phyloP scores from a whole-genome alignment of 1,284 basidiomycete species.

The Ganoderma meredithae region DNA sequence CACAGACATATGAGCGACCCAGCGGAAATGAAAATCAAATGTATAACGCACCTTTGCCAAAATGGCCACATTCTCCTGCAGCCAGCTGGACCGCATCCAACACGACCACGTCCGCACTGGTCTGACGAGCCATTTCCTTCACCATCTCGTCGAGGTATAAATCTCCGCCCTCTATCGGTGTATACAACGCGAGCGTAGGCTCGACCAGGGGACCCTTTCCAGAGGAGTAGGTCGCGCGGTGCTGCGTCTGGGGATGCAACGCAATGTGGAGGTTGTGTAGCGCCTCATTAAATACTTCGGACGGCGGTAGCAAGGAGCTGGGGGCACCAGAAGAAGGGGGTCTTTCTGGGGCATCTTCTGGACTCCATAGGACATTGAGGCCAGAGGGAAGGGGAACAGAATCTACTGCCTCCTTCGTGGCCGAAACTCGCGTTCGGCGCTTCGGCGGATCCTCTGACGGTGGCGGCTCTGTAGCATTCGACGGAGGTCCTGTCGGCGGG shows the following conservation, averaged over 20 bases:
- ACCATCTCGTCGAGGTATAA: conserved; percentile 82
- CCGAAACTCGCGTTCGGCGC: conserved; percentile 43
- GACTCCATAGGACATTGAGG: conserved; percentile 71
- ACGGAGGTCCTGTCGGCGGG: conserved; percentile 37
- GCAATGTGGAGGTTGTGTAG: conserved; percentile 77
- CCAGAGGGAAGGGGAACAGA: conserved; percentile 56
- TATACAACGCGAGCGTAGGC: conserved; percentile 82
- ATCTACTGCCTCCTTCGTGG: conserved; percentile 32
- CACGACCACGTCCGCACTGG: conserved; percentile 81
- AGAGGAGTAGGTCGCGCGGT: conserved; percentile 68
- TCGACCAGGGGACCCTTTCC: conserved; percentile 62
- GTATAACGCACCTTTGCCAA: conserved; percentile 66
- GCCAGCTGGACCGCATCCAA: conserved; percentile 84
- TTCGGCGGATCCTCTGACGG: conserved; percentile 45
- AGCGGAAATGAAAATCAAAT: neutral
- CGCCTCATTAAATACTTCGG: conserved; percentile 72
- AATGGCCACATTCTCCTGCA: conserved; percentile 81
- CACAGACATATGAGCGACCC: neutral
- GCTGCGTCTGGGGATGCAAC: conserved; percentile 81
- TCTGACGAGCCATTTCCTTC: conserved; percentile 73
- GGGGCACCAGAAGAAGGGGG: conserved; percentile 30
- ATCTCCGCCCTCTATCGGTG: conserved; percentile 86
- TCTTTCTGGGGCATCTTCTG: conserved; percentile 46
- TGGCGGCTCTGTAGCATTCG: conserved; percentile 41
- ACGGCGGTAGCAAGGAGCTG: conserved; percentile 51